Percentiles rank a stretch among this genome's conserved stretches.
These are phyloP conservation scores for Xylariales sp. DNA, from an alignment of 2,329 filamentous ascomycete species.

Conservation along the genomic window DNA sequence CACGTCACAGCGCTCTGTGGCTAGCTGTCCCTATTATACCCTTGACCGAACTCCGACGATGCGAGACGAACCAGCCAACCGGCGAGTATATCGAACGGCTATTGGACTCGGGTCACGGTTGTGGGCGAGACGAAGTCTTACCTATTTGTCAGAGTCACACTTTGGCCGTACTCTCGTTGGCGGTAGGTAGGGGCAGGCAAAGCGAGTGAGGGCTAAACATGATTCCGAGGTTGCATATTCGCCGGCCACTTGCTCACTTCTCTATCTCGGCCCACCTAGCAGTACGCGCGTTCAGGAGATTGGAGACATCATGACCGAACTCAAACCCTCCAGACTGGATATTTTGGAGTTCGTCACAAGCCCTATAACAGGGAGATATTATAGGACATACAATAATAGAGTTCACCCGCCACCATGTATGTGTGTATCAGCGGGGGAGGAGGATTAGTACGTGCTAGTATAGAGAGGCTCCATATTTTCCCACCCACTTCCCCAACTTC, in stretches of 20 bases:
- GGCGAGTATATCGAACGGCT: background rate
- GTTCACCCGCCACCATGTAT: too few species aligned
- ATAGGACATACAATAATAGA: too few species aligned
- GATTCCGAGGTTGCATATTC: background rate
- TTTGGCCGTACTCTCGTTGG: background rate
- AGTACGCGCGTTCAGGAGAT: conserved; percentile 13
- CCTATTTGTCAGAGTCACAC: conserved; percentile 2
- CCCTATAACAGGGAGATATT: too few species aligned
- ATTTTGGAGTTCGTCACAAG: background rate
- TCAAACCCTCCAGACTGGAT: background rate
- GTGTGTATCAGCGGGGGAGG: background rate
- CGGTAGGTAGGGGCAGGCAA: background rate
- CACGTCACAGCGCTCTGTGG: background rate
- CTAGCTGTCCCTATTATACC: conserved; percentile 1
- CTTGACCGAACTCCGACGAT: background rate
- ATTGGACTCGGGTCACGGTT: background rate
- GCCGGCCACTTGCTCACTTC: background rate
- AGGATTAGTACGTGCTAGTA: background rate
- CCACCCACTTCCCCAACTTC: conserved; percentile 9
- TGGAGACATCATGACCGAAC: conserved; percentile 3
- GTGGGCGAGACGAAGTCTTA: background rate
- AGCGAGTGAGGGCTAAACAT: conserved; percentile 4
- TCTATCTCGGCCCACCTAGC: background rate
- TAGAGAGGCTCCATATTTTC: conserved; percentile 11
- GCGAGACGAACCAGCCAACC: background rate